Evolutionary conservation across 768 basidiomycete genomes (phyloP), one percentile per base, ranked within the genome.

Genomic region (Nidularia pulvinata): DNA sequence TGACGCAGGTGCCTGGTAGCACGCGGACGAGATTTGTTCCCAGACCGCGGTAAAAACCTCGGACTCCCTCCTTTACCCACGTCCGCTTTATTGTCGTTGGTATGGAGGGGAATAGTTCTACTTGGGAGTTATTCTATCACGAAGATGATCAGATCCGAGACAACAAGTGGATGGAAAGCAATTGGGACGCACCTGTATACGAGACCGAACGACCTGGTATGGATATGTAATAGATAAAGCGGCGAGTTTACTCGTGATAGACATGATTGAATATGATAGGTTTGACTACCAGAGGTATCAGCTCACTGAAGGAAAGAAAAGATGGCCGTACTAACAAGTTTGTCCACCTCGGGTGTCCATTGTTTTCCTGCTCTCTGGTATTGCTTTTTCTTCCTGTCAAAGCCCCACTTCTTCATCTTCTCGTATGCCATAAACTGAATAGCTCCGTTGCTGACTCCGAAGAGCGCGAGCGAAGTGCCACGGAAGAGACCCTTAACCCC

Each of bases 371-470:
- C 72, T 37, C 74, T 79, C 54, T 80, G 79, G 48, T 84, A 84
- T 59, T 78, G 80, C 59, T 74, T 81, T 57, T 80, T 76, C 69
- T 93, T 95, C 55, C 83, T 80, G 59, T 91, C 88, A 61, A 93
- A 91, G 6, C 91, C 86, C 85, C 92, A 90, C 25, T 79, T 73
- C 67, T 98, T 98, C 86, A 99, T 87, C 69, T 96, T 86, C 65
- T 99, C 97, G 65, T 98, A 99, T 1, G 85, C 84, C 74, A 96
- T 92, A 69, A 99, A 99, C 67, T 98, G 97, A 39, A 97, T 77
- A 0, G 95, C 93, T 1, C 97, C 95, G 61, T 94, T 98, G 67
- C 88, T 86, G 55, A 98, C 95, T 11, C 97, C 97, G 35, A 98
- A 81, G 22, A 98, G 78, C 2, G 92, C 95, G 32, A 99, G 78